phyloP scores from a whole-genome alignment of 1,284 basidiomycete species.

The Paramarasmius palmivorus region DNA sequence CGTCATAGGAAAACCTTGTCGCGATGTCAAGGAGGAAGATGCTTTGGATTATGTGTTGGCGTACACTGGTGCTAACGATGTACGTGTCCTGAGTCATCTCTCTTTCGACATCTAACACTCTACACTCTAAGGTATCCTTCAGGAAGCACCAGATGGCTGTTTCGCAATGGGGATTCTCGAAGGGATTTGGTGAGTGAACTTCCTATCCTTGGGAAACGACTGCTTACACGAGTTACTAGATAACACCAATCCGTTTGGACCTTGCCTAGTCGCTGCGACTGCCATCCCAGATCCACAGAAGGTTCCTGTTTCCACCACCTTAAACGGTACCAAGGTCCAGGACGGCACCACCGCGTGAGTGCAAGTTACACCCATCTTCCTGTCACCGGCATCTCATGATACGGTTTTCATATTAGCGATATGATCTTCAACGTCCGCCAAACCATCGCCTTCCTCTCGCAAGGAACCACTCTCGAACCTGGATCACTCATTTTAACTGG shows the following conservation, averaged over 20 bases:
- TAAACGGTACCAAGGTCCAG: slow-evolving; percentile 75
- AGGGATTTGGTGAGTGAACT: slow-evolving; percentile 64
- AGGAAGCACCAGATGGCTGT: slow-evolving; percentile 75
- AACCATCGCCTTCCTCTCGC: slow-evolving; percentile 78
- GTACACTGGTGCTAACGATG: slow-evolving; percentile 81
- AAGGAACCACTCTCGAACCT: slow-evolving; percentile 83
- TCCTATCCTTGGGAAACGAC: background rate
- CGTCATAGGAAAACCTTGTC: slow-evolving; percentile 80
- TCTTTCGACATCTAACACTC: background rate
- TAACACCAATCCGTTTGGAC: slow-evolving; percentile 76
- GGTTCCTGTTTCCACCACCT: slow-evolving; percentile 60
- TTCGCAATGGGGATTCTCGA: slow-evolving; percentile 85
- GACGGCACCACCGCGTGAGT: slow-evolving; percentile 72
- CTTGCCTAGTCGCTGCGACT: slow-evolving; percentile 69
- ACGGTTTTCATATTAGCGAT: slow-evolving; percentile 34
- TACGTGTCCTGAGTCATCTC: slow-evolving; percentile 31
- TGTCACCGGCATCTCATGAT: slow-evolving; percentile 22
- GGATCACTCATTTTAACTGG: slow-evolving; percentile 82
- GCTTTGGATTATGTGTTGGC: slow-evolving; percentile 83
- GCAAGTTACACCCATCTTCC: slow-evolving; percentile 23
- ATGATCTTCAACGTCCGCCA: slow-evolving; percentile 75
- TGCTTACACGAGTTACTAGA: slow-evolving; percentile 39
- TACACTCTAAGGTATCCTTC: slow-evolving; percentile 62
- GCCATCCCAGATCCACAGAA: slow-evolving; percentile 71
- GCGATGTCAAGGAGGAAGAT: slow-evolving; percentile 73